These are phyloP conservation scores for Calonectria pseudoturangicola DNA, from an alignment of 2,329 filamentous ascomycete genomes.

Conservation along the genomic window DNA sequence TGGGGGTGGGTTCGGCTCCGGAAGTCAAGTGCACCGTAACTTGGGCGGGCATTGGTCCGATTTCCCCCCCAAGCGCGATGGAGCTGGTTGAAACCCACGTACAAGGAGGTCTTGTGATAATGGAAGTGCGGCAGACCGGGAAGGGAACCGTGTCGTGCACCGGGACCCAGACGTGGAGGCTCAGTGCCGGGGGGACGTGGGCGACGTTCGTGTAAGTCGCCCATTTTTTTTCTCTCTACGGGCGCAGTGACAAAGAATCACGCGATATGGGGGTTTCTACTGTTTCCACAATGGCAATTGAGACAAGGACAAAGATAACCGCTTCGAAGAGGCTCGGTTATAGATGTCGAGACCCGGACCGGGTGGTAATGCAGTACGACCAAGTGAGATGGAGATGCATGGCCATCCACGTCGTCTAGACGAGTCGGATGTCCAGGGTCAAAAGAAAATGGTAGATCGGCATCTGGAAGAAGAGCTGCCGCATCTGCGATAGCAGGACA, in stretches of 20 bases:
- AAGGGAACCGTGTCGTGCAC: constrained; percentile 35
- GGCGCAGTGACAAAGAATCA: not conserved
- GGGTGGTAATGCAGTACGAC: constrained; percentile 23
- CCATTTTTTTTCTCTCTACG: not conserved
- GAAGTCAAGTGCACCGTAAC: constrained; percentile 52
- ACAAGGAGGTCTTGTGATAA: constrained; percentile 29
- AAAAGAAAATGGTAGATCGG: constrained; percentile 47
- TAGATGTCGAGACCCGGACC: constrained; percentile 27
- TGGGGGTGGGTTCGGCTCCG: constrained; percentile 55
- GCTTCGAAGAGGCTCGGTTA: not conserved
- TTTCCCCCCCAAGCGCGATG: constrained; percentile 47
- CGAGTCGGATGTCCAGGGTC: constrained; percentile 41
- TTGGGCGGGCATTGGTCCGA: constrained; percentile 53
- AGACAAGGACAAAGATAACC: not conserved
- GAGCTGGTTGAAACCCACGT: constrained; percentile 41
- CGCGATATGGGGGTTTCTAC: not conserved
- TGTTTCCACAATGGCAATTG: not conserved
- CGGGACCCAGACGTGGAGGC: constrained; percentile 8
- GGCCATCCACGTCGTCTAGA: constrained; percentile 33
- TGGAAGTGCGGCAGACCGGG: constrained; percentile 40
- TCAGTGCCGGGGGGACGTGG: not conserved
- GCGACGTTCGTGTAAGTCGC: constrained; percentile 37
- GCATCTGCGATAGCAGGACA: constrained; percentile 35
- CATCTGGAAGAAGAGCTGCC: constrained; percentile 40
- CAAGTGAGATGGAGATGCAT: constrained; percentile 40